A percentile compares a stretch with the other conserved stretches of the same genome.
Conservation (phyloP, 2,329 filamentous ascomycete species). For the Epichloe coenophiala region DNA sequence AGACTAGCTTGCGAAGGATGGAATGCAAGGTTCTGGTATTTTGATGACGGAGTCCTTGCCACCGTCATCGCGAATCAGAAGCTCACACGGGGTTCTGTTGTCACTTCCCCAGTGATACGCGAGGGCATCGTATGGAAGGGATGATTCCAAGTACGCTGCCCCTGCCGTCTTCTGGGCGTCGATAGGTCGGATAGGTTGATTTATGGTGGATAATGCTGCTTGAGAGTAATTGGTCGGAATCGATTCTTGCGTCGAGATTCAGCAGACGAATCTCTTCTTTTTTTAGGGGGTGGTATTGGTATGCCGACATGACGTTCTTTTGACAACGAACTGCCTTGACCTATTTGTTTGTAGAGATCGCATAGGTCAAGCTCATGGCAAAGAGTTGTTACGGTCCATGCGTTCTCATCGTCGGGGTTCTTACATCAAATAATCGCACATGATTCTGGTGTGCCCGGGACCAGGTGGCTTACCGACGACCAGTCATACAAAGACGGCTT, state of each 20-base stretch:
- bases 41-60: conserved; percentile 1
- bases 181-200: conserved; percentile 1
- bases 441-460: no score
- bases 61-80: background rate
- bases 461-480: no score
- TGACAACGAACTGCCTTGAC: background rate
- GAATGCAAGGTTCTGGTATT: conserved; percentile 4
- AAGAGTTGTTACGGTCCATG: no score
- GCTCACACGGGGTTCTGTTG: background rate
- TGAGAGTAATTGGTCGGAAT: background rate
- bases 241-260: conserved; percentile 1
- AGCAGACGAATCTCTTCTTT: conserved; percentile 5
- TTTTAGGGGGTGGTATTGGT: conserved; percentile 1
- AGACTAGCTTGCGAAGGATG: conserved; percentile 2
- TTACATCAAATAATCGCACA: no score
- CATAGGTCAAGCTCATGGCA: background rate
- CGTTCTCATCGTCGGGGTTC: no score
- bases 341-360: no score
- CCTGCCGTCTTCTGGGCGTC: background rate
- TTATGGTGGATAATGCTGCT: conserved; percentile 5
- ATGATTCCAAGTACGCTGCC: background rate
- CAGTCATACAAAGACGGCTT: no score
- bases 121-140: no score
- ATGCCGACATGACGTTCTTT: background rate
- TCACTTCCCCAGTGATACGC: no score